Conservation (phyloP, 1,139 yeast genomes). For the Casaregolazyma lundiana region DNA sequence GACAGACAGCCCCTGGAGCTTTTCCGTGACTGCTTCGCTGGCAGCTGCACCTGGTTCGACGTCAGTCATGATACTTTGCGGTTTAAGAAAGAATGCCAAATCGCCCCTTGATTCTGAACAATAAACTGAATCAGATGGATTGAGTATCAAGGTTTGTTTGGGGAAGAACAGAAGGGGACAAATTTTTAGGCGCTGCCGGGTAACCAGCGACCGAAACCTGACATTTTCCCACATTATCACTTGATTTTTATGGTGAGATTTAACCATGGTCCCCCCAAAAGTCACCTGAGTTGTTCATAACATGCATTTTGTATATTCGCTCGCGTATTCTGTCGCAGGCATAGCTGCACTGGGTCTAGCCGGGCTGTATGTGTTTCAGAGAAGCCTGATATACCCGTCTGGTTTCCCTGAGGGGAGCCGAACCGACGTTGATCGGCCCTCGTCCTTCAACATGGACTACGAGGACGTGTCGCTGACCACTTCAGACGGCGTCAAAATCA, state of each 20-base stretch:
- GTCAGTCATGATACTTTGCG: conserved; percentile 10
- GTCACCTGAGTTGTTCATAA: neutral
- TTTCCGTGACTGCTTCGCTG: conserved; percentile 19
- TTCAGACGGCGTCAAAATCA: conserved; percentile 56
- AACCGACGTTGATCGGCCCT: conserved; percentile 74
- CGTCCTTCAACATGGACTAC: conserved; percentile 61
- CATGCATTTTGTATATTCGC: neutral
- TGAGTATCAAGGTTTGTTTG: no score
- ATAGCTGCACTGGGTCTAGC: conserved; percentile 19
- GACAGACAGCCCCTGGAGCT: conserved; percentile 23
- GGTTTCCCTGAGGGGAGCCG: conserved; percentile 69
- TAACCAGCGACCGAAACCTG: no score
- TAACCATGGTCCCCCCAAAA: neutral
- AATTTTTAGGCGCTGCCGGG: neutral
- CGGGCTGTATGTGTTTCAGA: conserved; percentile 65
- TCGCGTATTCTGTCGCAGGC: neutral
- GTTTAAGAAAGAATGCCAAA: no score
- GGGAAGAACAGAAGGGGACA: no score
- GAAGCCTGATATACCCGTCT: conserved; percentile 73
- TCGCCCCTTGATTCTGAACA: no score
- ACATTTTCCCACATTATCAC: neutral
- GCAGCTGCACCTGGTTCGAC: conserved; percentile 6
- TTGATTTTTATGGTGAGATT: neutral
- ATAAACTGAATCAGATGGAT: no score
- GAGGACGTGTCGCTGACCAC: conserved; percentile 61